These are phyloP conservation scores for Selaginella moellendorffii DNA, from an alignment of 75 land plant genomes.

Conservation along the genomic window DNA sequence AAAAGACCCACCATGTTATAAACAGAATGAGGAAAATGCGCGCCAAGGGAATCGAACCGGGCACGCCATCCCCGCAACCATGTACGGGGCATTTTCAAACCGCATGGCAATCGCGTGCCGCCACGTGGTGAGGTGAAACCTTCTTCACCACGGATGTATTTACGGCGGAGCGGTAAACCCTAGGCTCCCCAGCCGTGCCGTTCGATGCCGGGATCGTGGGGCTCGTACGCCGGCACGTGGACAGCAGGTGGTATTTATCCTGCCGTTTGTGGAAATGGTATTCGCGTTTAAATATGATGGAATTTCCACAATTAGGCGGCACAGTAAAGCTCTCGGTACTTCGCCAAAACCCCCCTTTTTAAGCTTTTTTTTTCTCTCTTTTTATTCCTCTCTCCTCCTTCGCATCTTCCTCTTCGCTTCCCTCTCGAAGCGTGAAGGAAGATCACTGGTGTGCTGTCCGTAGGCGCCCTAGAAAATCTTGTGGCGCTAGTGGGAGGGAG, in stretches of 20 bases:
- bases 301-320: neutral
- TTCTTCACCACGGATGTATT: too few relatives aligned
- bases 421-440: too few relatives aligned
- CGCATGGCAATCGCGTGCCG: too few relatives aligned
- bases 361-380: neutral
- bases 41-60: neutral
- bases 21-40: neutral
- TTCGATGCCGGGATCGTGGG: neutral
- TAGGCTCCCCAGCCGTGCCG: neutral
- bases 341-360: neutral
- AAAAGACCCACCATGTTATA: neutral
- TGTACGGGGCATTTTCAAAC: too few relatives aligned
- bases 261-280: neutral
- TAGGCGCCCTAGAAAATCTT: neutral
- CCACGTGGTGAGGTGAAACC: too few relatives aligned
- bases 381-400: neutral
- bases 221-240: too few relatives aligned
- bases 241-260: neutral
- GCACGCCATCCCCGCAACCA: neutral
- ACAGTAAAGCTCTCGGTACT: too few relatives aligned
- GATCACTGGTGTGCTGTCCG: too few relatives aligned
- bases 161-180: neutral
- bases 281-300: neutral
- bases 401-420: neutral
- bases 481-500: too few relatives aligned